phyloP scores from a whole-genome alignment of 2,329 filamentous ascomycete genomes.

The Fusarium kyushuense region DNA sequence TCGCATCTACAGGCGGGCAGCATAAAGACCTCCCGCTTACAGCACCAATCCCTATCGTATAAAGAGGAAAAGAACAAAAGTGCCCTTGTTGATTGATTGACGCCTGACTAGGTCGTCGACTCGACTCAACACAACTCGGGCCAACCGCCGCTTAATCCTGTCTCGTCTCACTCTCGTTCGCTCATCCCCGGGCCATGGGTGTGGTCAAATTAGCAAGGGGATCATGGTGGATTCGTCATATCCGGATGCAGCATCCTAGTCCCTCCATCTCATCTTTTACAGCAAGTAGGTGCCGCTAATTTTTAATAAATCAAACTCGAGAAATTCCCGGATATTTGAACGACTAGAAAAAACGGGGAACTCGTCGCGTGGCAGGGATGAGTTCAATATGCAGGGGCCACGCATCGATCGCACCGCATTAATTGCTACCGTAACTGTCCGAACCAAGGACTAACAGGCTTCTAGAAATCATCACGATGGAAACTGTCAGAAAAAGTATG shows the following conservation, averaged over 20 bases:
- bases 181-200: slow-evolving; percentile 34
- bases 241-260: not conserved
- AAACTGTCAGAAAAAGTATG: not conserved
- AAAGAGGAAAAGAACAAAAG: slow-evolving; percentile 8
- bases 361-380: slow-evolving; percentile 31
- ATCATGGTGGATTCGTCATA: slow-evolving; percentile 22
- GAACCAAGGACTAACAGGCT: slow-evolving; percentile 7
- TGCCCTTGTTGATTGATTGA: slow-evolving; percentile 2
- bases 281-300: slow-evolving; percentile 5
- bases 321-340: slow-evolving; percentile 23
- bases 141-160: slow-evolving; percentile 20
- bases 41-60: slow-evolving; percentile 29
- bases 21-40: slow-evolving; percentile 22
- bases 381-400: slow-evolving; percentile 24
- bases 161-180: slow-evolving; percentile 31
- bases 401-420: slow-evolving; percentile 37
- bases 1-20: slow-evolving; percentile 10
- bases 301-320: slow-evolving; percentile 22
- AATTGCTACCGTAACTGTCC: not conserved
- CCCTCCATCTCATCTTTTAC: not conserved
- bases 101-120: not conserved
- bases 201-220: slow-evolving; percentile 39
- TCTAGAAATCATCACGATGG: slow-evolving; percentile 17
- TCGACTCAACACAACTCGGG: slow-evolving; percentile 16
- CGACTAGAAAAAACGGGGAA: slow-evolving; percentile 10